Evolutionary conservation across 1,284 basidiomycete genomes (phyloP), one percentile per base, ranked within the genome.

Genomic region (Neotropicomus parvogracilis): DNA sequence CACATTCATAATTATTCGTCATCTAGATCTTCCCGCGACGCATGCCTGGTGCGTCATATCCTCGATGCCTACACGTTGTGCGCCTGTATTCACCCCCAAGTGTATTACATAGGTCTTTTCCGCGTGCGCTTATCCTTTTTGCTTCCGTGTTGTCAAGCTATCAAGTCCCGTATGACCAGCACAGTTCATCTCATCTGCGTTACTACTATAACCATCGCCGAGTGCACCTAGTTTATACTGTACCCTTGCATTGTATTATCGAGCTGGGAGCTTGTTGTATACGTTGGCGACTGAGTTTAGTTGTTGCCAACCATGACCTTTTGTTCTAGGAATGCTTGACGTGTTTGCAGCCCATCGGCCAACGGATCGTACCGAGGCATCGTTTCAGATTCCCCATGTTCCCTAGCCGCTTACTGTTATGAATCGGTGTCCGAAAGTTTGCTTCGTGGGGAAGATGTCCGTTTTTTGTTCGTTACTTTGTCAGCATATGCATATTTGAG

Each of bases 161-260:
- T 34, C 20, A 16, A 11, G 16, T 36, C 3, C 7, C n/a, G 24
- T n/a, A 8, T 24, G 11, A 12, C 19, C 5, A 13, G 6, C 24
- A 40, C 31, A 16, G 14, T 38, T 11, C n/a, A 10, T 26, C 19
- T 33, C 44, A 34, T 32, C 19, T 26, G 26, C 29, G n/a, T 20
- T 31, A 17, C 27, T 56, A 47, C 40, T 32, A 19, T 62, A 45
- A 46, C 28, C 47, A 41, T 29, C 32, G 40, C 54, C 39, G 11
- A 50, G 49, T 32, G 39, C 37, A 40, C 26, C 29, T 58, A 56
- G 43, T 49, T 36, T 50, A 48, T 56, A 41, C 16, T 42, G 39
- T 49, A 44, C 45, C 16, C 16, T 44, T 44, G 24, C 40, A 44
- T 47, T 31, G 41, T 42, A 49, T 48, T 5, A 12, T 43, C 32